Base-by-base conservation (phyloP, 2,329 filamentous ascomycete species). In the Calonectria ilicicola region DNA sequence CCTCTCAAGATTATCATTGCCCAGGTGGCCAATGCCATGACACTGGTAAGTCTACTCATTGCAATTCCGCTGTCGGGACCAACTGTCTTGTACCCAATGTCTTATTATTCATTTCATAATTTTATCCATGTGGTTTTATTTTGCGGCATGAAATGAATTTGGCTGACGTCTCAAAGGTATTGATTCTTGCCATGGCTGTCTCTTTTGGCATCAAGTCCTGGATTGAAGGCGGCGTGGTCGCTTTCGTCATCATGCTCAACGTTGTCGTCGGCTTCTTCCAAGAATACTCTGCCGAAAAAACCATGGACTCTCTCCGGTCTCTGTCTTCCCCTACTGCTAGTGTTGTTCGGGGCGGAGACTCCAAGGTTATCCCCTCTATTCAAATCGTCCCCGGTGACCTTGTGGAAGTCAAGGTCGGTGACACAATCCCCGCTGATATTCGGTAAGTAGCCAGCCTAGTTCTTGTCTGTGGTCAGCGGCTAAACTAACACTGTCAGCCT, bases 11-110 rank as follows among this genome's bases (percentile, higher is more conserved):
- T 92, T 47, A 82, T 92, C 15, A 84, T 93, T 62, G 87, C 89
- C 35, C 92, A 94, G 80, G 85, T 94, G 69, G 91, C 91, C 66
- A 94, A 94, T 79, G 92, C 92, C 12, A 91, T 94, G 91, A 93
- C 91, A 26, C 23, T 60, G 29, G 86, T 60, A 40, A 40, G 53
- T 40, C 5, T 51, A 9, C 47, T 14, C 15, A 19, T 51, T 19
- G 47, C 26, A 8, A 4, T 9, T 51, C 27, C 14, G 26, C 32
- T 27, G 15, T 51, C 29, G 46, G 21, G 14, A 19, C 15, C 14
- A 6, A 15, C 8, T 29, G 23, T 19, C 19, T 27, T 51, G 26
- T 19, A 17, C 26, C 14, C 19, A 15, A 2, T 29, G 9, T 51
- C 9, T 51, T 10, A 10, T 7, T 27, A 9, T 10, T 19, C 8